These are phyloP conservation scores for Anthostomella pinea DNA, from an alignment of 2,329 filamentous ascomycete genomes.

Conservation along the genomic window DNA sequence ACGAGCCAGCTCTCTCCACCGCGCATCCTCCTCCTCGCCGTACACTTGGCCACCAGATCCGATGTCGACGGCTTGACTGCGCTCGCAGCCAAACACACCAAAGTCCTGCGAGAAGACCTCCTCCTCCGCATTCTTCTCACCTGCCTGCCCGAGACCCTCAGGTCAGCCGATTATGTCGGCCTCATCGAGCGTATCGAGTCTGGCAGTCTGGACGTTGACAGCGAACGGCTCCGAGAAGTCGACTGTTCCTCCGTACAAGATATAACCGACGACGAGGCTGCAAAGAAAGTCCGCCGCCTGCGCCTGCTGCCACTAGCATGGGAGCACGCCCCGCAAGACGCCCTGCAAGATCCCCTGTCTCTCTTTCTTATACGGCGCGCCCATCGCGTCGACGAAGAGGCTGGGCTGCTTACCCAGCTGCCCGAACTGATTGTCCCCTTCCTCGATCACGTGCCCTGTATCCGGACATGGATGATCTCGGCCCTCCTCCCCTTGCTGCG, in stretches of 20 bases:
- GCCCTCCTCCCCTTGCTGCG: conserved; percentile 66
- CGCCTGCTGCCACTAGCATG: conserved; percentile 57
- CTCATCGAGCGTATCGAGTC: conserved; percentile 58
- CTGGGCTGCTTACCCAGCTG: conserved; percentile 67
- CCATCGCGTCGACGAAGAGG: conserved; percentile 66
- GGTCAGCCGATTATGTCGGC: conserved; percentile 59
- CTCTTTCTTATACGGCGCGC: conserved; percentile 67
- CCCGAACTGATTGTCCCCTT: conserved; percentile 68
- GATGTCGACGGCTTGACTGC: conserved; percentile 61
- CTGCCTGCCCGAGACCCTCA: conserved; percentile 70
- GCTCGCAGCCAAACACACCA: conserved; percentile 54
- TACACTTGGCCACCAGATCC: conserved; percentile 63
- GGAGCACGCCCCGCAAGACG: conserved; percentile 44
- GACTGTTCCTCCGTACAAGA: conserved; percentile 55
- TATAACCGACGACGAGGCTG: conserved; percentile 61
- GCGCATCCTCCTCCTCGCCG: conserved; percentile 70
- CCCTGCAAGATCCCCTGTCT: conserved; percentile 53
- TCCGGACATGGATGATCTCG: conserved; percentile 68
- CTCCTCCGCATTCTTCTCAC: conserved; percentile 72
- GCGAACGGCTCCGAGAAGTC: conserved; percentile 40
- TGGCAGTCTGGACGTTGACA: conserved; percentile 40
- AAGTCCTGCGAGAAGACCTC: conserved; percentile 61
- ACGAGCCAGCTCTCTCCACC: conserved; percentile 54
- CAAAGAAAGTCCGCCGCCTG: conserved; percentile 62
- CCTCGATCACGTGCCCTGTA: conserved; percentile 55